phyloP scores from a whole-genome alignment of 768 basidiomycete genomes.

The Podaxis pistillaris region DNA sequence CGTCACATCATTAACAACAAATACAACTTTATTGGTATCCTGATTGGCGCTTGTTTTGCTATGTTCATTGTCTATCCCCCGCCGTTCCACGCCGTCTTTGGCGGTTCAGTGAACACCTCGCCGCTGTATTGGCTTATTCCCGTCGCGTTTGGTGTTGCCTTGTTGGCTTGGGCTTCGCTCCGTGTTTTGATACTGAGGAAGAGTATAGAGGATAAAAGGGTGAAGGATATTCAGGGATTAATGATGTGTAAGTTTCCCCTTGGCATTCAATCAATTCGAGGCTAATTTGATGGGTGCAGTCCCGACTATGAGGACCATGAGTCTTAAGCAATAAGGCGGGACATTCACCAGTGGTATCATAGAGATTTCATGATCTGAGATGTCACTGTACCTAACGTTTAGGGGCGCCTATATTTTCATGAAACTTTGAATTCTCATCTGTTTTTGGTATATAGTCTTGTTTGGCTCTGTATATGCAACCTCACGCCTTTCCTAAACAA shows the following conservation, averaged over 20 bases:
- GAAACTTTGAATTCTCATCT: background rate
- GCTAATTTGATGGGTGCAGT: constrained; percentile 32
- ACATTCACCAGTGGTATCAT: background rate
- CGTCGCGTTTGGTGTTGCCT: constrained; percentile 52
- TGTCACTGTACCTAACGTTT: background rate
- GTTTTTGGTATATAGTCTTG: background rate
- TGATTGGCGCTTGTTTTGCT: constrained; percentile 59
- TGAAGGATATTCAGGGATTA: constrained; percentile 64
- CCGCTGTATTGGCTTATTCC: constrained; percentile 73
- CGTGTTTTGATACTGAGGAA: constrained; percentile 59
- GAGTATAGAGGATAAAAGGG: constrained; percentile 50
- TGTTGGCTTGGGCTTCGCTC: constrained; percentile 57
- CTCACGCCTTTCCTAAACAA: constrained; percentile 47
- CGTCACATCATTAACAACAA: constrained; percentile 51
- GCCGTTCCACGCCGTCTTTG: constrained; percentile 67
- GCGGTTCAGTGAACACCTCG: constrained; percentile 54
- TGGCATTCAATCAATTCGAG: background rate
- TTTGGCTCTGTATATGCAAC: constrained; percentile 36
- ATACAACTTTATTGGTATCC: constrained; percentile 63
- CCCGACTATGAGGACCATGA: constrained; percentile 66
- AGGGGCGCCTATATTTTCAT: background rate
- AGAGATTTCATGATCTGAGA: background rate
- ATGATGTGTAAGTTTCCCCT: constrained; percentile 61
- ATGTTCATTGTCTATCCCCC: constrained; percentile 72
- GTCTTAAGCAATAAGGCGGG: constrained; percentile 30